Evolutionary conservation across 73 alveolate genomes (phyloP).

Genomic region (Tetrahymena borealis): DNA sequence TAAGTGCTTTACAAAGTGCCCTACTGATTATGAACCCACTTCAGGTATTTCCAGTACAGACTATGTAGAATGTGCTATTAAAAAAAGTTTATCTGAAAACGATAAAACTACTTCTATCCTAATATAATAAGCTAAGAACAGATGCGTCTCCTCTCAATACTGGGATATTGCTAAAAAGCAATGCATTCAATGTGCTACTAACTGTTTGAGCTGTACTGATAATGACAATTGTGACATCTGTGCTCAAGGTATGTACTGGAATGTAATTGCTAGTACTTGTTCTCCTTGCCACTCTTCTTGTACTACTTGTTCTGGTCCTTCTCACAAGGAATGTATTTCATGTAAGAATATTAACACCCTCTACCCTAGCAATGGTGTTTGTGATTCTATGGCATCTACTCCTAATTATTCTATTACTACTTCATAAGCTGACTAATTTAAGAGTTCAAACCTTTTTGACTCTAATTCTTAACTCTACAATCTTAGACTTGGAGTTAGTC

Average conservation of each 20-base stretch:
- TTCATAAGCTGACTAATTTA: not conserved
- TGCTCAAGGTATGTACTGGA: not conserved
- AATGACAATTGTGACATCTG: not conserved
- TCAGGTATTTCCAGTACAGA: not conserved
- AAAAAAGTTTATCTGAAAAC: not conserved
- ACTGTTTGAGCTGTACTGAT: not conserved
- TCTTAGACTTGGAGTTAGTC: not conserved
- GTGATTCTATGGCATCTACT: not conserved
- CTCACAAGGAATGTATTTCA: not conserved
- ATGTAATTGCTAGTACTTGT: not conserved
- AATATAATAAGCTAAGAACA: not conserved
- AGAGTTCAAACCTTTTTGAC: not conserved
- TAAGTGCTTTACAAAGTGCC: not conserved
- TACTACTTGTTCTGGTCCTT: not conserved
- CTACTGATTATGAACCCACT: not conserved
- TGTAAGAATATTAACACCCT: not conserved
- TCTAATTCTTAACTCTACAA: not conserved
- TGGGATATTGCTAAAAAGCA: not conserved
- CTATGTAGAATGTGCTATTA: not conserved
- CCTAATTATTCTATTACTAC: not conserved
- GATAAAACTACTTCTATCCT: not conserved
- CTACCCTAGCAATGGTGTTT: not conserved
- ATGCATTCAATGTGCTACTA: not conserved
- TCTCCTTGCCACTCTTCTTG: conserved; percentile 1
- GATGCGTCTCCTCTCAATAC: not conserved